These are phyloP conservation scores for Lecanoromycetidae sp. DNA, from an alignment of 2,329 filamentous ascomycete genomes.

Conservation along the genomic window DNA sequence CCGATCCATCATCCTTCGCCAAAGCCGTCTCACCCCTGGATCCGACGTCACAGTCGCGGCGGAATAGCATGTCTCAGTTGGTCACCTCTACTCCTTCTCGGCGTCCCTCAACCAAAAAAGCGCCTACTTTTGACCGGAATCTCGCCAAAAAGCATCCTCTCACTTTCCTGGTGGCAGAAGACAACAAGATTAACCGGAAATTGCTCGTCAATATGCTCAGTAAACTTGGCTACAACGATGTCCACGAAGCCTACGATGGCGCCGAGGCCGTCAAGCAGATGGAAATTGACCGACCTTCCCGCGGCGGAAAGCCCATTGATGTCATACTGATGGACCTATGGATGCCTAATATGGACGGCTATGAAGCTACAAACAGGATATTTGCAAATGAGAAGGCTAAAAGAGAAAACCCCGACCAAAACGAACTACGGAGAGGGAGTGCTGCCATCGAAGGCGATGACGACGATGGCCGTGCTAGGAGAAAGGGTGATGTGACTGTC, in stretches of 20 bases:
- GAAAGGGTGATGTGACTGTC: slow-evolving; percentile 31
- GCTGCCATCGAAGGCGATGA: background rate
- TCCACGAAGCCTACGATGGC: slow-evolving; percentile 56
- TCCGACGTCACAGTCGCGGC: slow-evolving; percentile 12
- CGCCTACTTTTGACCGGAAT: slow-evolving; percentile 36
- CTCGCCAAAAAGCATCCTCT: slow-evolving; percentile 50
- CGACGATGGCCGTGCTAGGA: slow-evolving; percentile 2
- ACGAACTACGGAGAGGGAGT: background rate
- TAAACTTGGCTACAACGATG: slow-evolving; percentile 52
- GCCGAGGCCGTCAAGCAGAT: slow-evolving; percentile 47
- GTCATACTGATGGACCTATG: slow-evolving; percentile 63
- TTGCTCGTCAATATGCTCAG: slow-evolving; percentile 54
- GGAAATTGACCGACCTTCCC: slow-evolving; percentile 20
- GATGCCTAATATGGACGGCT: slow-evolving; percentile 65
- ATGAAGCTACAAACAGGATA: slow-evolving; percentile 54
- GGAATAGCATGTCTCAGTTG: slow-evolving; percentile 13
- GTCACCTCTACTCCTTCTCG: slow-evolving; percentile 2
- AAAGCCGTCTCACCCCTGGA: slow-evolving; percentile 14
- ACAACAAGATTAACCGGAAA: slow-evolving; percentile 60
- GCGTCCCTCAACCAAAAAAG: slow-evolving; percentile 23
- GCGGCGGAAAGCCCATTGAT: slow-evolving; percentile 36
- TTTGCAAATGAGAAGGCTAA: slow-evolving; percentile 37
- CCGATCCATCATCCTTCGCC: slow-evolving; percentile 2
- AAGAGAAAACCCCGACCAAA: background rate
- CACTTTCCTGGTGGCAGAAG: slow-evolving; percentile 58